Base-by-base conservation (phyloP, 768 basidiomycete genomes). In the Roridomyces roridus region DNA sequence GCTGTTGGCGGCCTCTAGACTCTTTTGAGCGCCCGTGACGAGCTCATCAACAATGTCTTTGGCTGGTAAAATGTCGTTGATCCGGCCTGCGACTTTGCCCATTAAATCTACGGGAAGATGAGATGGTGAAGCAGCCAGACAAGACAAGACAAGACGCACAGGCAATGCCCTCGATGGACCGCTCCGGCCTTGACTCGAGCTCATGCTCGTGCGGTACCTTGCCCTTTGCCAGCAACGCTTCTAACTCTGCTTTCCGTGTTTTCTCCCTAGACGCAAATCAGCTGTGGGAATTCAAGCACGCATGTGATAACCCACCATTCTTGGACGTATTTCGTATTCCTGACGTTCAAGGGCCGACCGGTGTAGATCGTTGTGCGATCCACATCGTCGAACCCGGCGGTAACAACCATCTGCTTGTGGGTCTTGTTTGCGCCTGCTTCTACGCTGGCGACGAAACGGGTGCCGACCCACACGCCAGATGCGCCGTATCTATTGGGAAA, bases 31-130 rank as follows among this genome's bases (percentile, higher is more conserved):
- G 10, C 84, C 88, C 9, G 62, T 74, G 20, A 96, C 87, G 58
- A 96, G 80, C 59, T 94, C 91, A 47, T 96, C 93, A 46, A 96
- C 85, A 70, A 96, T 96, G 55, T 84, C 83, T 70, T 88, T 90
- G 5, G 94, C 94, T 1, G 92, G 87, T 68, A 91, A 89, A 68
- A 96, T 85, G 40, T 93, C 90, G 45, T 83, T 77, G 57, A 92
- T 87, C 21, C 86, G 80, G 21, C 84, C 90, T 23, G 89, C 90
- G 2, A 91, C 88, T 60, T 84, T 87, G 18, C 90, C 90, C 88
- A 91, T 91, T 20, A 91, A 69, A 87, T 87, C 88, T 90, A 46
- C 23, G 51, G 45, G 11, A 41, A 17, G 28, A 49, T 55, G 25
- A 49, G 26, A 51, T 34, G 51, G 37, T 35, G 14, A 46, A 35